Evolutionary conservation across 1,284 basidiomycete species (phyloP).

Genomic region (Ustilago xerochloae): DNA sequence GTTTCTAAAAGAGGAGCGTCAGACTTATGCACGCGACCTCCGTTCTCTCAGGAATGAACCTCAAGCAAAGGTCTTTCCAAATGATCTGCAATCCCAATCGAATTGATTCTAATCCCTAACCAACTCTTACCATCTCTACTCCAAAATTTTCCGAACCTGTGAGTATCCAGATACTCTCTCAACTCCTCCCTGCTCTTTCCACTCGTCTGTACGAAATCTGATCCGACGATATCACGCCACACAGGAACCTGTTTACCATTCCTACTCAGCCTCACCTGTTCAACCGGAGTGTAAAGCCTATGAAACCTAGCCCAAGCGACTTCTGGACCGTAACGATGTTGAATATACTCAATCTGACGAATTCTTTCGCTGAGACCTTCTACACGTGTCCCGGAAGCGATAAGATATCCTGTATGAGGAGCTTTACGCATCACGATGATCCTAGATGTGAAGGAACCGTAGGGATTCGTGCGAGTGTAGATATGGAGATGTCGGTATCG

Average conservation of each 20-base stretch:
- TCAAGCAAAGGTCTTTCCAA: constrained; percentile 2
- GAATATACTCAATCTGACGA: constrained; percentile 9
- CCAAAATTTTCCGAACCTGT: constrained; percentile 17
- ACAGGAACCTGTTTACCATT: not conserved
- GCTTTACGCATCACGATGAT: not conserved
- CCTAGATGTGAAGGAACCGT: not conserved
- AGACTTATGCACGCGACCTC: no score
- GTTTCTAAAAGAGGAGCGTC: no score
- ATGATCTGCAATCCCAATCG: constrained; percentile 7
- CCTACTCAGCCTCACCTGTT: not conserved
- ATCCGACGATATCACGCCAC: constrained; percentile 12
- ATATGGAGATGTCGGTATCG: constrained; percentile 17
- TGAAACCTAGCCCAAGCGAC: constrained; percentile 23
- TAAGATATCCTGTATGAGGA: not conserved
- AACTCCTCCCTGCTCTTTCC: not conserved
- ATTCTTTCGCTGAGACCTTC: constrained; percentile 13
- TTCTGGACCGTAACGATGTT: not conserved
- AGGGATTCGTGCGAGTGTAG: not conserved
- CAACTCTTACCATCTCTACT: constrained; percentile 12
- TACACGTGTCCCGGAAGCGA: not conserved
- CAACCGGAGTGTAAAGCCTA: constrained; percentile 1
- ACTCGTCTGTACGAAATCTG: not conserved
- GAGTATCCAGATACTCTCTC: constrained; percentile 1
- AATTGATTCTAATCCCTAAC: constrained; percentile 7
- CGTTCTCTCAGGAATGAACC: not conserved